A percentile compares a stretch with the other conserved stretches of the same genome.
phyloP scores from a whole-genome alignment of 1,284 basidiomycete species.

The Pseudozyma hubeiensis region DNA sequence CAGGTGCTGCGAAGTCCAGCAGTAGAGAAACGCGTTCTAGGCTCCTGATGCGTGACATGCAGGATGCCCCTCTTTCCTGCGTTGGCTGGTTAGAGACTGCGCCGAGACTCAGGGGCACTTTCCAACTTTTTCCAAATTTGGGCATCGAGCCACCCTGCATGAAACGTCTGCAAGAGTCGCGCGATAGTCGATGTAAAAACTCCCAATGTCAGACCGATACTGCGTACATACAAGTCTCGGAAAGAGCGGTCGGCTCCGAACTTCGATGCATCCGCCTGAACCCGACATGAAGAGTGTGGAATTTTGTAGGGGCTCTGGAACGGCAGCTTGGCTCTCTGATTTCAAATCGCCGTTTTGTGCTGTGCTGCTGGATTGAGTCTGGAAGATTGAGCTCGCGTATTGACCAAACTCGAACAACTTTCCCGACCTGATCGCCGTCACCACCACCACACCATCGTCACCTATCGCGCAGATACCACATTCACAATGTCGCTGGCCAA shows the following conservation, averaged over 20 bases:
- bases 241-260: slow-evolving; percentile 23
- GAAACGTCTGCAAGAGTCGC: background rate
- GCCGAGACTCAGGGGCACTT: slow-evolving; percentile 24
- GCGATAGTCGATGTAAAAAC: background rate
- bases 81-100: too few relatives aligned
- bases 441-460: slow-evolving; percentile 21
- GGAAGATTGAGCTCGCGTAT: slow-evolving; percentile 29
- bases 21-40: background rate
- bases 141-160: slow-evolving; percentile 5
- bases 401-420: slow-evolving; percentile 1
- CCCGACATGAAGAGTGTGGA: slow-evolving; percentile 9
- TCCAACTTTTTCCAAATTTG: too few relatives aligned
- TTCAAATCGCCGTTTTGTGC: slow-evolving; percentile 23
- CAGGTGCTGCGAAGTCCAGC: too few relatives aligned
- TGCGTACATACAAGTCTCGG: background rate
- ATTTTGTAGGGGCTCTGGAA: background rate
- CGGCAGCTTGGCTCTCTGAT: slow-evolving; percentile 8
- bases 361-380: slow-evolving; percentile 1
- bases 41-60: slow-evolving; percentile 16
- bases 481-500: slow-evolving; percentile 56
- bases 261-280: slow-evolving; percentile 16
- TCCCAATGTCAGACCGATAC: background rate
- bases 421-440: background rate
- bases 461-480: slow-evolving; percentile 9
- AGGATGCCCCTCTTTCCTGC: slow-evolving; percentile 26